phyloP scores from a whole-genome alignment of 257 asterid genomes.

The Petrea volubilis region DNA sequence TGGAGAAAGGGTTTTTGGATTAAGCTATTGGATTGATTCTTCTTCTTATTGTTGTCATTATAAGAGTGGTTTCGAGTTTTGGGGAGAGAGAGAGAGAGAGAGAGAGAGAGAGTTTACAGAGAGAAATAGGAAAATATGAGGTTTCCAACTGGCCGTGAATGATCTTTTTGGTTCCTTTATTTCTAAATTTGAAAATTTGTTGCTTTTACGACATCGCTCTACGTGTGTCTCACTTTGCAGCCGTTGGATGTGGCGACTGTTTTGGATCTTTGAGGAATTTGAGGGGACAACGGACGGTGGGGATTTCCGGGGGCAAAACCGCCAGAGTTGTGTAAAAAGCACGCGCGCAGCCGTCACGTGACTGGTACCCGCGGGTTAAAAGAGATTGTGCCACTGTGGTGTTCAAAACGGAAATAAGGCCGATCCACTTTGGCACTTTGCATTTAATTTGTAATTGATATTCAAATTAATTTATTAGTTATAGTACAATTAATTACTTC shows the following conservation, averaged over 20 bases:
- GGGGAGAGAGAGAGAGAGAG: slow-evolving; percentile 5
- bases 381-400: not conserved
- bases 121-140: not conserved
- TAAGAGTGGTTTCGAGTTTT: slow-evolving; percentile 10
- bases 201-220: slow-evolving; percentile 33
- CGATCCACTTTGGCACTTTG: not conserved
- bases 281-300: slow-evolving; percentile 30
- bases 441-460: not conserved
- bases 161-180: slow-evolving; percentile 22
- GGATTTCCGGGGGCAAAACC: slow-evolving; percentile 22
- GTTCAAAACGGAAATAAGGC: not conserved
- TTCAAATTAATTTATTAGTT: not conserved
- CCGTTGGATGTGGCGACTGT: slow-evolving; percentile 39
- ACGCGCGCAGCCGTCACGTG: slow-evolving; percentile 37
- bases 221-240: slow-evolving; percentile 14
- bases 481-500: too few species aligned
- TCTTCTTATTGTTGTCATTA: slow-evolving; percentile 37
- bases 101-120: slow-evolving; percentile 7
- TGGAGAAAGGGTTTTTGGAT: slow-evolving; percentile 14
- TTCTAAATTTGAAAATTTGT: slow-evolving; percentile 34
- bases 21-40: slow-evolving; percentile 44
- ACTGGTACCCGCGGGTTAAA: not conserved
- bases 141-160: slow-evolving; percentile 47
- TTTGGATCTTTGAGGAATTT: slow-evolving; percentile 25
- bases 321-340: slow-evolving; percentile 1